Evolutionary conservation across 495 filamentous ascomycete species (phyloP).

Genomic region (Penicillium steckii): DNA sequence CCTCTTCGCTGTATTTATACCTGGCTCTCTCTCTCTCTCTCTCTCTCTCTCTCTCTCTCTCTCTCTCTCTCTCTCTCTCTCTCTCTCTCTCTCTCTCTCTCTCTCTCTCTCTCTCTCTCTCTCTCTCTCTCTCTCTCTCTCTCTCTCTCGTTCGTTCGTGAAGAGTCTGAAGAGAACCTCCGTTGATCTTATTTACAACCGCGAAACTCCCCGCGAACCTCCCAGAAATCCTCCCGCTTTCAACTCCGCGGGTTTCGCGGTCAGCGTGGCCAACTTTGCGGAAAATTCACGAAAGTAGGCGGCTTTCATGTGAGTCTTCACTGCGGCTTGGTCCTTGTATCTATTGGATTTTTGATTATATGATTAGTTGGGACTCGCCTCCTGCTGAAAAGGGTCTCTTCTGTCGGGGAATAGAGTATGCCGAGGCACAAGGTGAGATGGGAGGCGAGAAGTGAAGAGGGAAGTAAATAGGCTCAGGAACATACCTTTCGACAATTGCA

Average conservation of each 20-base stretch:
- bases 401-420: background rate
- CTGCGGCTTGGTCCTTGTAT: conserved; percentile 32
- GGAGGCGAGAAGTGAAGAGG: background rate
- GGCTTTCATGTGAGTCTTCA: conserved; percentile 24
- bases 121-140: too few species aligned
- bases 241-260: conserved; percentile 28
- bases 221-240: conserved; percentile 23
- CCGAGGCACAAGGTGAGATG: conserved; percentile 13
- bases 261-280: conserved; percentile 17
- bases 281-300: conserved; percentile 31
- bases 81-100: too few species aligned
- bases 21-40: background rate
- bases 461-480: too few species aligned
- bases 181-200: too few species aligned
- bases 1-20: conserved; percentile 13
- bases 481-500: conserved; percentile 34
- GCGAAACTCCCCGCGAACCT: conserved; percentile 21
- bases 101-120: too few species aligned
- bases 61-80: too few species aligned
- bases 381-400: too few species aligned
- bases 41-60: too few species aligned
- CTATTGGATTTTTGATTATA: conserved; percentile 11
- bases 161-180: too few species aligned
- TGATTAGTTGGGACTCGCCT: too few species aligned
- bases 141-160: too few species aligned